Conservation (phyloP, 192 early-diverging fungal species). For the Backusella sp. region DNA sequence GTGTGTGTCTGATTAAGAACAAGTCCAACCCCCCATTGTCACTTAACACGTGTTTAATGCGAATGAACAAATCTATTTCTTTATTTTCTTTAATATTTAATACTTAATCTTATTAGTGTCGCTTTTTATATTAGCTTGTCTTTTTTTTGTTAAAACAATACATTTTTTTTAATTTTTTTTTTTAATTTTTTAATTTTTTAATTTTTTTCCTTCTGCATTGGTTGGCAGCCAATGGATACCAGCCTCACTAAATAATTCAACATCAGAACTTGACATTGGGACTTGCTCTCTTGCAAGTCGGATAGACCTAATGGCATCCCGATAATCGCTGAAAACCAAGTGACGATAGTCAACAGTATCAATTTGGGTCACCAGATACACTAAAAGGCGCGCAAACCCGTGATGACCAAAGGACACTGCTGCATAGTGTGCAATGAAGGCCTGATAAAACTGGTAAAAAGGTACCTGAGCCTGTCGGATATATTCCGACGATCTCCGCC, state of each 20-base stretch:
- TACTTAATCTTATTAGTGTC: background rate
- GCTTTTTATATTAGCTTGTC: background rate
- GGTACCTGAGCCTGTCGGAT: constrained; percentile 34
- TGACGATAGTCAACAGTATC: constrained; percentile 31
- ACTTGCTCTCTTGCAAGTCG: constrained; percentile 3
- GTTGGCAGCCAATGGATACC: background rate
- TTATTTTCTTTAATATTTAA: constrained; percentile 10
- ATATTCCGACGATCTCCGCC: constrained; percentile 29
- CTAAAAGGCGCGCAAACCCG: constrained; percentile 30
- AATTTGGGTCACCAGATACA: constrained; percentile 15
- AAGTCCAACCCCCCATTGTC: constrained; percentile 1
- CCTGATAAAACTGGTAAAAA: constrained; percentile 42
- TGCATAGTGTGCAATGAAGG: constrained; percentile 36
- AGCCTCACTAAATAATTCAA: background rate
- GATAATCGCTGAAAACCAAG: constrained; percentile 29
- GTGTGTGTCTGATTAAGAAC: constrained; percentile 6
- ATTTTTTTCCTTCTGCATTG: background rate
- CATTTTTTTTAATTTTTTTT: too few relatives aligned
- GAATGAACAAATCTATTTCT: constrained; percentile 1
- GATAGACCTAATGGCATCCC: constrained; percentile 19
- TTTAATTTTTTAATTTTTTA: too few relatives aligned
- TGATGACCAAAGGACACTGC: constrained; percentile 32
- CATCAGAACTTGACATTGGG: background rate
- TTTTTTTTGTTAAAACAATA: background rate
- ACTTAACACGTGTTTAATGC: background rate